A percentile compares a stretch with the other conserved stretches of the same genome.
Evolutionary conservation across 2,329 filamentous ascomycete genomes (phyloP).

Genomic region (Hypoxylon sp.): DNA sequence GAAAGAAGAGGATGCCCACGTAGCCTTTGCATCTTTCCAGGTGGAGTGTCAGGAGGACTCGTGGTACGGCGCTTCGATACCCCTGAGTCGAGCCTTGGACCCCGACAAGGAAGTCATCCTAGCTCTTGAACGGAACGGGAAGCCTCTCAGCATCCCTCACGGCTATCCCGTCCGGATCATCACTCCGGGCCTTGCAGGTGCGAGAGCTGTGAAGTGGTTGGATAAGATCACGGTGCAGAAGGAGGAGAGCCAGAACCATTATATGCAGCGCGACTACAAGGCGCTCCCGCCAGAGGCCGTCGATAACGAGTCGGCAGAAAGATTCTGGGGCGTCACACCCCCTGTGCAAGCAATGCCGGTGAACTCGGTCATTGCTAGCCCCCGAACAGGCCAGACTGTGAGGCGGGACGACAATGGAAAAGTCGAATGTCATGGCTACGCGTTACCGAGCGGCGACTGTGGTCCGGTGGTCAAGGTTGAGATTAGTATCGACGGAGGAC

Average conservation of each 20-base stretch:
- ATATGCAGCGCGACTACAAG: constrained; percentile 67
- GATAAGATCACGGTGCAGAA: constrained; percentile 60
- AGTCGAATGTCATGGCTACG: constrained; percentile 63
- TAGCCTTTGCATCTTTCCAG: constrained; percentile 63
- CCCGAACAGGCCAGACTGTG: constrained; percentile 16
- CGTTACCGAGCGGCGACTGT: constrained; percentile 59
- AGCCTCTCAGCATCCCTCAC: constrained; percentile 55
- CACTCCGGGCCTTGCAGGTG: constrained; percentile 61
- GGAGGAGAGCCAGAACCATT: constrained; percentile 61
- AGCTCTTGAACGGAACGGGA: constrained; percentile 60
- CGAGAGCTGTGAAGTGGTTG: constrained; percentile 64
- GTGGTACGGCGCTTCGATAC: constrained; percentile 65
- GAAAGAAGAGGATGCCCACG: constrained; percentile 50
- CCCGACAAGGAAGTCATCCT: constrained; percentile 55
- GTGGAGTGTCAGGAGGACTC: constrained; percentile 62
- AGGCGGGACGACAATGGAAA: constrained; percentile 47
- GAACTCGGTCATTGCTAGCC: constrained; percentile 57
- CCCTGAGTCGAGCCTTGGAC: constrained; percentile 54
- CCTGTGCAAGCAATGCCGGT: constrained; percentile 64
- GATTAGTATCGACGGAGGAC: constrained; percentile 57
- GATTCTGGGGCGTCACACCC: constrained; percentile 59
- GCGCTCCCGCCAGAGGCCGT: constrained; percentile 61
- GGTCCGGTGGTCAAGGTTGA: constrained; percentile 63
- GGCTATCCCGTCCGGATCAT: constrained; percentile 61
- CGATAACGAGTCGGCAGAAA: constrained; percentile 56